Evolutionary conservation across 2,329 filamentous ascomycete genomes (phyloP).

Genomic region (Pseudocercospora musae): DNA sequence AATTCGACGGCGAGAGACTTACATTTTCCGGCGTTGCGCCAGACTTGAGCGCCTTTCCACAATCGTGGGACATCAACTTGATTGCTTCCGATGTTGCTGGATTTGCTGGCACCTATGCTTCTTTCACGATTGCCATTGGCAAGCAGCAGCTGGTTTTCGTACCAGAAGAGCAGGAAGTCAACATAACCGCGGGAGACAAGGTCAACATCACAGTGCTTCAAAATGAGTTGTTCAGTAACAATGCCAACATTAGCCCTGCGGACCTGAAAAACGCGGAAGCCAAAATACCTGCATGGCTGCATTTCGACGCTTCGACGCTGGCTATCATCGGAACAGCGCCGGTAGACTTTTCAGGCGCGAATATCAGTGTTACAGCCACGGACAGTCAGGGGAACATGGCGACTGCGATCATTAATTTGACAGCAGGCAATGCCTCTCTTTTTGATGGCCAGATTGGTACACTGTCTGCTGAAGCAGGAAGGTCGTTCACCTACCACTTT

Average conservation of each 20-base stretch:
- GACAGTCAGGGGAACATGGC: constrained; percentile 61
- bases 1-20: constrained; percentile 63
- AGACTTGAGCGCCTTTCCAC: constrained; percentile 62
- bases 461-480: constrained; percentile 49
- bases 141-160: constrained; percentile 66
- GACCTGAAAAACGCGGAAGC: constrained; percentile 52
- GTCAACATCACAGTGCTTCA: constrained; percentile 35
- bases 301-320: constrained; percentile 61
- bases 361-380: constrained; percentile 59
- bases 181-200: constrained; percentile 32
- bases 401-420: constrained; percentile 50
- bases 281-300: constrained; percentile 65
- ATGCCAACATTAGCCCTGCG: constrained; percentile 42
- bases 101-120: constrained; percentile 64
- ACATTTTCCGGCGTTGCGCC: constrained; percentile 71
- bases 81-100: constrained; percentile 78
- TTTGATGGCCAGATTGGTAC: constrained; percentile 44
- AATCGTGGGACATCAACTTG: constrained; percentile 68
- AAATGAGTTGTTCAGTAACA: constrained; percentile 37
- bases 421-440: constrained; percentile 35
- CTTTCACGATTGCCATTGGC: constrained; percentile 70
- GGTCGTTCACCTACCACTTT: constrained; percentile 49
- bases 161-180: constrained; percentile 49
- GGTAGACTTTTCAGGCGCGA: constrained; percentile 55
- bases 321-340: constrained; percentile 64